phyloP scores from a whole-genome alignment of 2,329 filamentous ascomycete species.

The Nakataea oryzae region DNA sequence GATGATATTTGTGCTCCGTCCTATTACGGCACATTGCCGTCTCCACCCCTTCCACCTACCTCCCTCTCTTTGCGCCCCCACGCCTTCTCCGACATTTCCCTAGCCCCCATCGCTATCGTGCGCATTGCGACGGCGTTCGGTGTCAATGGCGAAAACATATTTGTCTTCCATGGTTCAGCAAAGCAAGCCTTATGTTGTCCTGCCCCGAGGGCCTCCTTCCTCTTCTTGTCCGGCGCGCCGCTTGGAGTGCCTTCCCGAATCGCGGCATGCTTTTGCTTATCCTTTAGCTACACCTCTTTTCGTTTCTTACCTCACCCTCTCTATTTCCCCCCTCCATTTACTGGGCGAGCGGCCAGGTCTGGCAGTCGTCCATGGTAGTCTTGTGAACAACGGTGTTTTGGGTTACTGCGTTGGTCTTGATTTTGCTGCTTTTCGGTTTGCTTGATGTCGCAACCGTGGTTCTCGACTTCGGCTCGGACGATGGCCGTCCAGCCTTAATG shows the following conservation, averaged over 20 bases:
- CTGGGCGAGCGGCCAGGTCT: neutral
- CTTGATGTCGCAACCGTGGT: neutral
- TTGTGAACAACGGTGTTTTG: neutral
- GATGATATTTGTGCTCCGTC: neutral
- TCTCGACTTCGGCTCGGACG: neutral
- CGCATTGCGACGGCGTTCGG: slow-evolving; percentile 2
- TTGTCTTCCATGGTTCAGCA: neutral
- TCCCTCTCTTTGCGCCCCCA: neutral
- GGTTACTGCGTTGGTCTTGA: neutral
- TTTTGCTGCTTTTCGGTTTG: neutral
- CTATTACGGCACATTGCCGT: neutral
- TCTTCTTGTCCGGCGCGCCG: neutral
- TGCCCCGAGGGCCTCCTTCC: slow-evolving; percentile 1
- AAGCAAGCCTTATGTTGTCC: slow-evolving; percentile 1
- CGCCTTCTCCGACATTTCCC: neutral
- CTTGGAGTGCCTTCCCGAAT: neutral
- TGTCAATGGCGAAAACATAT: neutral
- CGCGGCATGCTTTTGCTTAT: neutral
- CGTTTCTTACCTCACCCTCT: neutral
- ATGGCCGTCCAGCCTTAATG: neutral
- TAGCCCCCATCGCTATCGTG: neutral
- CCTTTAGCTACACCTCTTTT: neutral
- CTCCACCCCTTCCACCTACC: neutral
- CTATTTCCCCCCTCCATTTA: neutral
- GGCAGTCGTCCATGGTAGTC: neutral